Evolutionary conservation across 495 filamentous ascomycete species (phyloP).

Genomic region (Daldinia grandis): DNA sequence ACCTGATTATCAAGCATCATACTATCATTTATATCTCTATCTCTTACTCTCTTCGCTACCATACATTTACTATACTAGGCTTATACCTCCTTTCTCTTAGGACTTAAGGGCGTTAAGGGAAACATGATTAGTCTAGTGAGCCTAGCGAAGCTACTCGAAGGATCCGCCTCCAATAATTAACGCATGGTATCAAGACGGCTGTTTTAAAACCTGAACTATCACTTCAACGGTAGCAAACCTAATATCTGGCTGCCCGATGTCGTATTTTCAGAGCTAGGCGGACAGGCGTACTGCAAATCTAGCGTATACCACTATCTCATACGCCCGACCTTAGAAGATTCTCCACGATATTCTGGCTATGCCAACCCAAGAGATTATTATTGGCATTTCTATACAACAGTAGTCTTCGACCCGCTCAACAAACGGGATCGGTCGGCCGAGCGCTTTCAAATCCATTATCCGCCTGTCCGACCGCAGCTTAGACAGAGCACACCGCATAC

Average conservation of each 20-base stretch:
- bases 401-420: neutral
- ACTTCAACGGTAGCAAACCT: neutral
- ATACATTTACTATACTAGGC: neutral
- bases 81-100: neutral
- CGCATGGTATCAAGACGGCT: neutral
- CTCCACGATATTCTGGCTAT: neutral
- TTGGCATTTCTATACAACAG: neutral
- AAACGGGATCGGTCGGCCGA: neutral
- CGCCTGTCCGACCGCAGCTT: neutral
- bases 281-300: neutral
- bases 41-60: neutral
- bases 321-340: neutral
- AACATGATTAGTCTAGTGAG: neutral
- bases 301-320: neutral
- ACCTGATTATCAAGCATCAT: neutral
- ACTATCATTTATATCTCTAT: neutral
- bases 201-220: neutral
- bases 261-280: neutral
- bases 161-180: neutral
- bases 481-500: neutral
- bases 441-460: neutral
- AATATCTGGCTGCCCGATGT: neutral
- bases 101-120: neutral
- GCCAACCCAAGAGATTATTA: neutral
- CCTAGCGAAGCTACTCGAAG: constrained; percentile 9